Percentiles rank a stretch among this genome's conserved stretches.
Evolutionary conservation across 805 yeast species (phyloP).

Genomic region (Spathaspora passalidarum): DNA sequence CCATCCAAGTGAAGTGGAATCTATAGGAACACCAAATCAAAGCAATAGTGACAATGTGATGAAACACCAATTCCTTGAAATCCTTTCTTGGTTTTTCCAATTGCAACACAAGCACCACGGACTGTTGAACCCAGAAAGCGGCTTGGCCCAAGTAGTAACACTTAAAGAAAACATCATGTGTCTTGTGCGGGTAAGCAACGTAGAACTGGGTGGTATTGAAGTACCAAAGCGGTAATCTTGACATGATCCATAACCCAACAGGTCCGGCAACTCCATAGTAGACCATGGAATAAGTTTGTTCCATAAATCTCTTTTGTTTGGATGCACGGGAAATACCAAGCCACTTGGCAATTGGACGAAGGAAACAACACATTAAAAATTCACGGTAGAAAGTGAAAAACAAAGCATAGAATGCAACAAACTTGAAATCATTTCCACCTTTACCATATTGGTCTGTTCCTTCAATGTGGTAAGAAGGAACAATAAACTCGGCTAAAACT

Average conservation of each 20-base stretch:
- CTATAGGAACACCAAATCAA: conserved; percentile 84
- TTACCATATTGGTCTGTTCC: conserved; percentile 77
- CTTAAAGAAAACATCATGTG: conserved; percentile 69
- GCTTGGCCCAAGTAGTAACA: conserved; percentile 88
- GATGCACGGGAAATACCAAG: conserved; percentile 51
- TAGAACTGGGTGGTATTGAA: conserved; percentile 85
- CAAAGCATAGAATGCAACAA: conserved; percentile 76
- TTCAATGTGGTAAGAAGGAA: conserved; percentile 60
- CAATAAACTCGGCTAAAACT: conserved; percentile 54
- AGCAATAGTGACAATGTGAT: conserved; percentile 87
- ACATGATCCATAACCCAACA: conserved; percentile 85
- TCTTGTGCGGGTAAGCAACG: conserved; percentile 75
- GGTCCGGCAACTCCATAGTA: conserved; percentile 84
- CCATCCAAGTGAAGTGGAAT: conserved; percentile 96
- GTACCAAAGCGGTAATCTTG: conserved; percentile 77
- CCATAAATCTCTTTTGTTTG: conserved; percentile 81
- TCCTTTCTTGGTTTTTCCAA: conserved; percentile 96
- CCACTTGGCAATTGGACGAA: conserved; percentile 64
- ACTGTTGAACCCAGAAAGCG: conserved; percentile 96
- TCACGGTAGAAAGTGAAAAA: conserved; percentile 90
- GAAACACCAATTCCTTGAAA: conserved; percentile 84
- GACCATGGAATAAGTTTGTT: conserved; percentile 81
- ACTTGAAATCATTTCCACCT: conserved; percentile 78
- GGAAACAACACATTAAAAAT: conserved; percentile 78
- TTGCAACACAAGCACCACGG: conserved; percentile 75